A percentile compares a stretch with the other conserved stretches of the same genome.
Conservation (phyloP, 192 early-diverging fungal genomes). For the Piromyces sp. region DNA sequence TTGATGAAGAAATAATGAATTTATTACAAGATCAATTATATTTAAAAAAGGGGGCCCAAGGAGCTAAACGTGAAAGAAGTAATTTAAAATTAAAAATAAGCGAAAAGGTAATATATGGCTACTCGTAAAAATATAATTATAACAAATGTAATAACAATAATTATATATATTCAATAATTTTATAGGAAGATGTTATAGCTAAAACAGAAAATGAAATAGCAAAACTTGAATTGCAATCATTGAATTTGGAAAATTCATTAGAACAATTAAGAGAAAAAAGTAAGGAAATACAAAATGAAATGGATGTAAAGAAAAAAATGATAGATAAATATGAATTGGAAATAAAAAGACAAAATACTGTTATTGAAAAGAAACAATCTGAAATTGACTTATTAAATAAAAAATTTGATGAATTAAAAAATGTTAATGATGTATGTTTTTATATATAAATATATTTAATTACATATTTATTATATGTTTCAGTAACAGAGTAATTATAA, state of each 20-base stretch:
- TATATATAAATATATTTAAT: neutral
- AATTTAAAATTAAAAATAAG: slow-evolving; percentile 25
- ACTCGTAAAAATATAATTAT: no score
- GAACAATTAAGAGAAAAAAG: slow-evolving; percentile 16
- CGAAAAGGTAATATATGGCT: slow-evolving; percentile 12
- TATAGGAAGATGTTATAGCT: slow-evolving; percentile 25
- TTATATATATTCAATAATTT: neutral
- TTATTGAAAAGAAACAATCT: slow-evolving; percentile 33
- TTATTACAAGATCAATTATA: slow-evolving; percentile 28
- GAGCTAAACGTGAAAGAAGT: slow-evolving; percentile 17
- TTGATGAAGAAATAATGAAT: slow-evolving; percentile 32
- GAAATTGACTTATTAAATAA: slow-evolving; percentile 47
- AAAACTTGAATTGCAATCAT: slow-evolving; percentile 19
- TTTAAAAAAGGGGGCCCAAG: slow-evolving; percentile 28
- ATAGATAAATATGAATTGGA: slow-evolving; percentile 46
- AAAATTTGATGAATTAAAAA: slow-evolving; percentile 27
- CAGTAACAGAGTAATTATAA: no score
- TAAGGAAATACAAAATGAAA: slow-evolving; percentile 16
- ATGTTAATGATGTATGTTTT: slow-evolving; percentile 23
- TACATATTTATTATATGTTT: neutral
- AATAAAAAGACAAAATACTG: slow-evolving; percentile 33
- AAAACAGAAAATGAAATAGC: slow-evolving; percentile 29
- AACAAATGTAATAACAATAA: no score
- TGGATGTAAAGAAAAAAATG: slow-evolving; percentile 23
- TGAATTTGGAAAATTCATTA: slow-evolving; percentile 13